Evolutionary conservation across 495 filamentous ascomycete species (phyloP).

Genomic region (Xylaria bambusicola): DNA sequence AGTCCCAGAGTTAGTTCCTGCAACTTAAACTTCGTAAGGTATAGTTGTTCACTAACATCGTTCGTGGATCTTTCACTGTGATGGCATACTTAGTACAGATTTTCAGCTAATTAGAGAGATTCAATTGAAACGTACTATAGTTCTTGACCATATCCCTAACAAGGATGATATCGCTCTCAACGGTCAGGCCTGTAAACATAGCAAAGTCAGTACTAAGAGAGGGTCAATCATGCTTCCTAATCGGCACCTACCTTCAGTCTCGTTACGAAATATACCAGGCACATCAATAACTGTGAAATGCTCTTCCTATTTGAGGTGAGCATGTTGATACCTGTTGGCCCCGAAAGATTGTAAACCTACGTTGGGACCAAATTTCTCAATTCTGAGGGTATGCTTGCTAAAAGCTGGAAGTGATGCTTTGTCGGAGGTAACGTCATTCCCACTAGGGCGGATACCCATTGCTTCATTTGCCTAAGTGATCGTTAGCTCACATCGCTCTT

Average conservation of each 20-base stretch:
- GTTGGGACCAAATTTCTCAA: conserved; percentile 61
- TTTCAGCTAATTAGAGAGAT: too few relatives aligned
- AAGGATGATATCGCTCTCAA: conserved; percentile 48
- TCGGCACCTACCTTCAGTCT: conserved; percentile 40
- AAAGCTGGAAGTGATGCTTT: conserved; percentile 43
- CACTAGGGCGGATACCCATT: conserved; percentile 47
- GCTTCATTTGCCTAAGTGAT: conserved; percentile 40
- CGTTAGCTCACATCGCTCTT: too few relatives aligned
- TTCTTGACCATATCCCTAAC: conserved; percentile 55
- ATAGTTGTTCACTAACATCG: conserved; percentile 29
- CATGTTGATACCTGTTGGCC: too few relatives aligned
- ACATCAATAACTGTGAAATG: conserved; percentile 63
- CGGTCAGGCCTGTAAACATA: conserved; percentile 40
- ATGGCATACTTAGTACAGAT: too few relatives aligned
- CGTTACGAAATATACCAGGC: conserved; percentile 62
- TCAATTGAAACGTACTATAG: conserved; percentile 57
- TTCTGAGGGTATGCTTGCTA: conserved; percentile 57
- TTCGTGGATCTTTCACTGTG: conserved; percentile 29
- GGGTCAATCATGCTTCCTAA: neutral
- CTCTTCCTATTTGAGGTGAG: too few relatives aligned
- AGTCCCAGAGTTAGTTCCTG: conserved; percentile 9
- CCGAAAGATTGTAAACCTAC: conserved; percentile 21
- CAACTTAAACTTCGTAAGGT: neutral
- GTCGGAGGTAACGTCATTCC: conserved; percentile 11
- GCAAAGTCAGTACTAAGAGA: neutral